Base-by-base conservation (phyloP, 176 grass and related monocot genomes). In the Eleusine indica region DNA sequence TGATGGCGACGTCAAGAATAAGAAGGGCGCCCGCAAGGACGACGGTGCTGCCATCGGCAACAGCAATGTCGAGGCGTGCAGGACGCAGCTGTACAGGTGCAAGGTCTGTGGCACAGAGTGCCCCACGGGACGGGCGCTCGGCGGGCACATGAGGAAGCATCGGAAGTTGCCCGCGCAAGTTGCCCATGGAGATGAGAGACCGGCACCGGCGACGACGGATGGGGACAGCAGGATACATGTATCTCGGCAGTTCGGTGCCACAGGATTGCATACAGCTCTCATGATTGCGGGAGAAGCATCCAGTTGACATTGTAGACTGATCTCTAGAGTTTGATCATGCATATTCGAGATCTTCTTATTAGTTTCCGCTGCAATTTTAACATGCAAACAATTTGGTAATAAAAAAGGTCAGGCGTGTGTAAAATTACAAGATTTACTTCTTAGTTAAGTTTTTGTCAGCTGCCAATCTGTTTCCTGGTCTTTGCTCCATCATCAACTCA, bases 91-190 rank as follows among this genome's bases (percentile, higher is more conserved):
- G 56, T 38, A 79, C 73, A 78, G 17, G 71, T 90, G 88, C 84
- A 86, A 79, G 75, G 56, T 82, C 14, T 90, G 88, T 74, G 84
- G 73, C 21, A 46, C 25, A 32, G 75, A 40, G 66, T 87, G 18
- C 22, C 4, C 11, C 16, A 83, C 78, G 0, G 84, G 88, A 51
- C 44, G 54, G 16, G 84, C 84, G 5, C 88, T 90, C 28, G 84
- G 88, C 43, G 88, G 88, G 0, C 88, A 90, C 78, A 90, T 90
- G 88, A 78, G 84, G 52, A 87, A 84, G 85, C 89, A 91, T 70
- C 29, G 44, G 64, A 84, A 75, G 66, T 57, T 15, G 21, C 28
- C 64, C 0, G 28, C 69, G 4, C 14, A 5, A 8, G 29, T 9
- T 60, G 64, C 39, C 17, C 10, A 57, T 35, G 61, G 16, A 1